Percentiles rank a stretch among this genome's conserved stretches.
phyloP scores from a whole-genome alignment of 2,329 filamentous ascomycete species.

The Pyricularia sp. region DNA sequence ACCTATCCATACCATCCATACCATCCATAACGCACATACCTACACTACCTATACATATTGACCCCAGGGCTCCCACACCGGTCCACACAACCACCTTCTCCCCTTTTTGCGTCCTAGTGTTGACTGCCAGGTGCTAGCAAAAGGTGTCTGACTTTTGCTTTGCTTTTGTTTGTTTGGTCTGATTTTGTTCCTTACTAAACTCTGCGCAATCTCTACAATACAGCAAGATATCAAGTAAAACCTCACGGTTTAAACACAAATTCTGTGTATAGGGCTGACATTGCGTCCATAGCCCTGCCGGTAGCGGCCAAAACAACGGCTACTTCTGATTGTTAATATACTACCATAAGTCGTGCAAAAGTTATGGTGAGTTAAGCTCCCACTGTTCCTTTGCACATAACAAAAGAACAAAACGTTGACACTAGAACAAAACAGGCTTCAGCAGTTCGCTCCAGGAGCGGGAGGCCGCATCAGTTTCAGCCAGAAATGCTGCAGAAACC shows the following conservation, averaged over 20 bases:
- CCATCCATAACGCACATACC: not conserved
- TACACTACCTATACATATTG: slow-evolving; percentile 5
- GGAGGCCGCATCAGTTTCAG: not conserved
- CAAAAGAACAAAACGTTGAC: slow-evolving; percentile 1
- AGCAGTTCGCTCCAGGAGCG: not conserved
- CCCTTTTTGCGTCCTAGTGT: slow-evolving; percentile 5
- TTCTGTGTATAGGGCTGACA: not conserved
- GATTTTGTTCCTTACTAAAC: not conserved
- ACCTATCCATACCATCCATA: not conserved
- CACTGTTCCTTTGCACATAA: not conserved
- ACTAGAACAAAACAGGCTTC: not conserved
- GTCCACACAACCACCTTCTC: slow-evolving; percentile 4
- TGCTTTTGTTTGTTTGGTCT: not conserved
- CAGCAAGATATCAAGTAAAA: not conserved
- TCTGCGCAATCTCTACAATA: not conserved
- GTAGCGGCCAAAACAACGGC: not conserved
- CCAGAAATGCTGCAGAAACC: slow-evolving; percentile 10
- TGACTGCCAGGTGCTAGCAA: not conserved
- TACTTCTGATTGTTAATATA: not conserved
- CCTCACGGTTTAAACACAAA: not conserved
- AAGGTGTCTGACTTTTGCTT: not conserved
- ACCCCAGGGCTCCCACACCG: not conserved
- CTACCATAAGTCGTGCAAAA: not conserved
- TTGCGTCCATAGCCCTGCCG: not conserved
- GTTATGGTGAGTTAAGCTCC: not conserved